phyloP scores from a whole-genome alignment of 1,139 yeast genomes.

The Sugiyamaella sp. region DNA sequence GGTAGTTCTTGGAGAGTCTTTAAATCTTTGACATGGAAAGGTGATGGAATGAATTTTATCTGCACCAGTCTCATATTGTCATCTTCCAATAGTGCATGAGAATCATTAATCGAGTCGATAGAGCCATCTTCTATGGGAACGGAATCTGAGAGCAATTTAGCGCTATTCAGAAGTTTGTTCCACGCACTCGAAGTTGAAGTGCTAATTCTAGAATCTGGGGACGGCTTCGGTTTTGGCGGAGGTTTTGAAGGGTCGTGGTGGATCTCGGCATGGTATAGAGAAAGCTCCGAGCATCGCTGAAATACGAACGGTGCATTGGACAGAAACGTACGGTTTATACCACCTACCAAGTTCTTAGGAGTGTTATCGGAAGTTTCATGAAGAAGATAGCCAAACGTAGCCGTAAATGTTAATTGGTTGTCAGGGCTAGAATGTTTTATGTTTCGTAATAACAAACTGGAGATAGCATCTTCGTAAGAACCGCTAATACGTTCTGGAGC shows the following conservation, averaged over 20 bases:
- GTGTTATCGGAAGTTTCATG: conserved; percentile 27
- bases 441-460: not conserved
- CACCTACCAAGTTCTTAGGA: not conserved
- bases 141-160: conserved; percentile 10
- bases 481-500: not conserved
- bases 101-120: conserved; percentile 13
- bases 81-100: not conserved
- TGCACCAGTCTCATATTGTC: conserved; percentile 42
- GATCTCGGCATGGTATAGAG: conserved; percentile 32
- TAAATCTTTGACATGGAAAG: conserved; percentile 35
- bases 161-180: conserved; percentile 27
- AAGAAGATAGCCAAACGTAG: conserved; percentile 41
- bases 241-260: conserved; percentile 26
- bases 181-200: conserved; percentile 27
- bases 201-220: conserved; percentile 13
- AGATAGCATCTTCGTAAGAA: conserved; percentile 6
- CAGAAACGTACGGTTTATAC: conserved; percentile 31
- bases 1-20: conserved; percentile 45
- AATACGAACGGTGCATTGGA: conserved; percentile 40
- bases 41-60: conserved; percentile 54
- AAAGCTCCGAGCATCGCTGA: conserved; percentile 37
- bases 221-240: conserved; percentile 1
- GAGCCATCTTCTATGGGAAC: conserved; percentile 5
- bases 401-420: conserved; percentile 36
- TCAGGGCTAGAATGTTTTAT: not conserved